Evolutionary conservation across 2,329 filamentous ascomycete species (phyloP).

Genomic region (Triangularia setosa): DNA sequence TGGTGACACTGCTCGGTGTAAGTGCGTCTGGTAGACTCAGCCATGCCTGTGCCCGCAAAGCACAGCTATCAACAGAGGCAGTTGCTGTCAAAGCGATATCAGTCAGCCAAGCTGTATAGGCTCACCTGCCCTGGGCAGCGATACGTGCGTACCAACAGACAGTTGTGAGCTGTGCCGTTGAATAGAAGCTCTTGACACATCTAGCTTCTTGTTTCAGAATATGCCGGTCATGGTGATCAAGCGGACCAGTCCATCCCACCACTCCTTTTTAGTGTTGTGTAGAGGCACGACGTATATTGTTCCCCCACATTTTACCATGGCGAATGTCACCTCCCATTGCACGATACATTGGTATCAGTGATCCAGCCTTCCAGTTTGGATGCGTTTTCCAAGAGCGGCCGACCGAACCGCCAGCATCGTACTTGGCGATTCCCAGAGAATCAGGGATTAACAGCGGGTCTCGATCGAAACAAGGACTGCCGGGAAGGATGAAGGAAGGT

Average conservation of each 20-base stretch:
- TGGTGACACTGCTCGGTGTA: background rate
- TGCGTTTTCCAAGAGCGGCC: background rate
- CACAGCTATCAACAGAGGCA: no score
- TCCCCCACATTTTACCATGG: background rate
- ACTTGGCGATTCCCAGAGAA: background rate
- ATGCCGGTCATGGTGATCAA: slow-evolving; percentile 32
- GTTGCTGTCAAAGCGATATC: background rate
- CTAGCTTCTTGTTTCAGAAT: slow-evolving; percentile 32
- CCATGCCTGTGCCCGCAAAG: background rate
- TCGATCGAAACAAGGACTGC: background rate
- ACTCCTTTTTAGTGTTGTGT: slow-evolving; percentile 14
- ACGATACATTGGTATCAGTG: background rate
- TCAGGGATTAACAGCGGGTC: background rate
- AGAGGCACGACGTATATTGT: background rate
- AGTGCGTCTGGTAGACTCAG: background rate
- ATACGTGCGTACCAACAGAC: slow-evolving; percentile 1
- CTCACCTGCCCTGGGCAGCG: background rate
- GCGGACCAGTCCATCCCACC: slow-evolving; percentile 26
- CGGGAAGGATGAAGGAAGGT: slow-evolving; percentile 10
- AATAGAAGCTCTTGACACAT: slow-evolving; percentile 17
- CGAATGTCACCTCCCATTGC: slow-evolving; percentile 1
- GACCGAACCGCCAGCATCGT: background rate
- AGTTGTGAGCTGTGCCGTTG: slow-evolving; percentile 3
- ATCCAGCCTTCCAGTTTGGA: background rate
- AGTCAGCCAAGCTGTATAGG: background rate